A percentile compares a stretch with the other conserved stretches of the same genome.
Conservation (phyloP, 2,329 filamentous ascomycete genomes). For the Incumbomyces lentus region DNA sequence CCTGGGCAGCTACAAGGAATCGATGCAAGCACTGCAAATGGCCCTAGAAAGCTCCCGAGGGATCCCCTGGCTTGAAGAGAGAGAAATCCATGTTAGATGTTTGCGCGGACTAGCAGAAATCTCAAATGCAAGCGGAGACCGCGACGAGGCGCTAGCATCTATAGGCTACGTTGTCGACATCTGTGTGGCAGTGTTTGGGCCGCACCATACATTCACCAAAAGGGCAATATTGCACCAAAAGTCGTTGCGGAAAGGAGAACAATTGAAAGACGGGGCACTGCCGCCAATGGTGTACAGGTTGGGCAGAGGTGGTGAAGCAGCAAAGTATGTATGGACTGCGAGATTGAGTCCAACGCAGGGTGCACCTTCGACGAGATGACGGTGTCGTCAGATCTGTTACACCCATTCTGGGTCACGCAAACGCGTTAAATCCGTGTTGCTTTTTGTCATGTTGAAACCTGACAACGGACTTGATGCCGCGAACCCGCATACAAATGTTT, state of each 20-base stretch:
- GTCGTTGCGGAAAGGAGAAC: slow-evolving; percentile 17
- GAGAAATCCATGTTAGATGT: slow-evolving; percentile 21
- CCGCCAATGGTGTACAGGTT: slow-evolving; percentile 21
- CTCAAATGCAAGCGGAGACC: slow-evolving; percentile 14
- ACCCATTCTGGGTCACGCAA: no score
- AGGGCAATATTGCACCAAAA: slow-evolving; percentile 21
- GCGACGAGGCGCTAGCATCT: slow-evolving; percentile 17
- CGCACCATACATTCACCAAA: slow-evolving; percentile 19
- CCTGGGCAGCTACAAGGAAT: slow-evolving; percentile 13
- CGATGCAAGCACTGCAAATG: slow-evolving; percentile 17
- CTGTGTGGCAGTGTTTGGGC: slow-evolving; percentile 18
- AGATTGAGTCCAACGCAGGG: slow-evolving; percentile 17
- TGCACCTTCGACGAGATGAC: slow-evolving; percentile 14
- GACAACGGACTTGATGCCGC: no score
- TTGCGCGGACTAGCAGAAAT: slow-evolving; percentile 19
- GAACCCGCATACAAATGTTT: no score
- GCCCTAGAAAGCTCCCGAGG: slow-evolving; percentile 16
- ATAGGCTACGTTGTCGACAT: slow-evolving; percentile 20
- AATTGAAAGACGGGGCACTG: slow-evolving; percentile 11
- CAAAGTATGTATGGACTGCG: slow-evolving; percentile 21
- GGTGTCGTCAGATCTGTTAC: neutral
- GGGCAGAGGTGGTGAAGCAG: slow-evolving; percentile 18
- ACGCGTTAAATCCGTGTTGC: no score
- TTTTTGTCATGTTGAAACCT: no score
- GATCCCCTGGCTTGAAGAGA: slow-evolving; percentile 15